A percentile compares a stretch with the other conserved stretches of the same genome.
Conservation (phyloP, 345 rosid genomes). For the Toxicodendron radicans region DNA sequence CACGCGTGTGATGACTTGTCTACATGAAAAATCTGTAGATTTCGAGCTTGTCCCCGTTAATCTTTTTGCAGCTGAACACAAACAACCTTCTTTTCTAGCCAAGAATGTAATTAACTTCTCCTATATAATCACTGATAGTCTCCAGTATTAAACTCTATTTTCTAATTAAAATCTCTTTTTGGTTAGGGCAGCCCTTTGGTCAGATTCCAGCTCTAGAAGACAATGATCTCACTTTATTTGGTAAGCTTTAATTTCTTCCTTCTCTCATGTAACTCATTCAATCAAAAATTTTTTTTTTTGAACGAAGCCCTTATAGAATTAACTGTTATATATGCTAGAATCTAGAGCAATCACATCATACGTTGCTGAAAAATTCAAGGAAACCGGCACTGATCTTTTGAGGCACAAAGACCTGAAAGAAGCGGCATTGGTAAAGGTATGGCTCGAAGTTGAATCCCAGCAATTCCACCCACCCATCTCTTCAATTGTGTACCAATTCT, state of each 20-base stretch:
- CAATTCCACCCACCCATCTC: slow-evolving; percentile 54
- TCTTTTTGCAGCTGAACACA: slow-evolving; percentile 67
- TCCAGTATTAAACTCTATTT: neutral
- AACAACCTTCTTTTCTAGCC: slow-evolving; percentile 56
- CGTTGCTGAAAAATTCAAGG: slow-evolving; percentile 58
- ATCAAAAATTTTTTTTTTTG: neutral
- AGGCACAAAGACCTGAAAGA: slow-evolving; percentile 46
- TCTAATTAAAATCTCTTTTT: neutral
- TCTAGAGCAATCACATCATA: slow-evolving; percentile 78
- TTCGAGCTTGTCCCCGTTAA: slow-evolving; percentile 70
- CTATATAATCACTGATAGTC: neutral
- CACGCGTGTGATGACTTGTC: slow-evolving; percentile 58
- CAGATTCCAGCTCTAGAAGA: slow-evolving; percentile 83
- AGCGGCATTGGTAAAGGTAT: slow-evolving; percentile 57
- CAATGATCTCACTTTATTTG: slow-evolving; percentile 69
- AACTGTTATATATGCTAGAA: slow-evolving; percentile 25
- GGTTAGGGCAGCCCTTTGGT: slow-evolving; percentile 72
- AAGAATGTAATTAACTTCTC: slow-evolving; percentile 44
- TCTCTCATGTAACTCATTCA: neutral
- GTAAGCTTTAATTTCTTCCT: slow-evolving; percentile 28
- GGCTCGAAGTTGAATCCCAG: slow-evolving; percentile 80
- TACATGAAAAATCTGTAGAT: slow-evolving; percentile 66
- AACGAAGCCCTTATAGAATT: neutral
- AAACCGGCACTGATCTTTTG: slow-evolving; percentile 49
- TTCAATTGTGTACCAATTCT: slow-evolving; percentile 50